phyloP scores from a whole-genome alignment of 1,284 basidiomycete genomes.

The Rhodotorula sp. region DNA sequence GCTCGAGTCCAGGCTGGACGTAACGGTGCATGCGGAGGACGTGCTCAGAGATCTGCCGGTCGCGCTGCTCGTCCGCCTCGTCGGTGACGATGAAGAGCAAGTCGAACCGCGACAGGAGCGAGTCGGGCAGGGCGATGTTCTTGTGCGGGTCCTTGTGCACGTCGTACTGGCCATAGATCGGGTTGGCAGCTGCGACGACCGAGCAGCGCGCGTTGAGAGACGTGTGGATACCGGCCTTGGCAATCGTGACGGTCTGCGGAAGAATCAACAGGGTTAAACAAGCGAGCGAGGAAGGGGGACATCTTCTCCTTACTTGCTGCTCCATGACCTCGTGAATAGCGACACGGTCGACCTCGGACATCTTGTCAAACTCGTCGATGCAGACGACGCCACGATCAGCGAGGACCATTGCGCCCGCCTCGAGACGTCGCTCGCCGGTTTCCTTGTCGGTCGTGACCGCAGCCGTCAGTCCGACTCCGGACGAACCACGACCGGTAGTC shows the following conservation, averaged over 20 bases:
- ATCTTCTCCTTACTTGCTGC: conserved; percentile 60
- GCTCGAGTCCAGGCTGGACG: conserved; percentile 91
- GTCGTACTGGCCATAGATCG: conserved; percentile 99
- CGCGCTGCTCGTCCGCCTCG: conserved; percentile 91
- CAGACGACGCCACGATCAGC: conserved; percentile 99
- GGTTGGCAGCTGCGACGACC: conserved; percentile 97
- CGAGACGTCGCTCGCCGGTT: conserved; percentile 88
- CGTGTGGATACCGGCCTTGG: conserved; percentile 98
- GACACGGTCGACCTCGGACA: conserved; percentile 98
- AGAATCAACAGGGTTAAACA: background rate
- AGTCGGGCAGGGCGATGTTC: conserved; percentile 98
- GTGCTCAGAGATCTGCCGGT: conserved; percentile 94
- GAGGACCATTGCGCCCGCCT: conserved; percentile 99
- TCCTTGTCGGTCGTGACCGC: conserved; percentile 98
- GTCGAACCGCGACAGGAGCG: conserved; percentile 98
- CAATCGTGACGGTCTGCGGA: conserved; percentile 84
- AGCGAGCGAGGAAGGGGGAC: background rate
- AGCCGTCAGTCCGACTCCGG: conserved; percentile 98
- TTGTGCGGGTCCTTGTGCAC: conserved; percentile 99
- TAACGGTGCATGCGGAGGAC: conserved; percentile 97
- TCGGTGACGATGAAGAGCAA: conserved; percentile 97
- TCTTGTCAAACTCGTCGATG: conserved; percentile 99
- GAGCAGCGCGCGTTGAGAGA: conserved; percentile 96
- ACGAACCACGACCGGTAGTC: conserved; percentile 94
- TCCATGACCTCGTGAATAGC: conserved; percentile 99